Evolutionary conservation across 176 grass and related monocot species (phyloP).

Genomic region (Aegilops speltoides): DNA sequence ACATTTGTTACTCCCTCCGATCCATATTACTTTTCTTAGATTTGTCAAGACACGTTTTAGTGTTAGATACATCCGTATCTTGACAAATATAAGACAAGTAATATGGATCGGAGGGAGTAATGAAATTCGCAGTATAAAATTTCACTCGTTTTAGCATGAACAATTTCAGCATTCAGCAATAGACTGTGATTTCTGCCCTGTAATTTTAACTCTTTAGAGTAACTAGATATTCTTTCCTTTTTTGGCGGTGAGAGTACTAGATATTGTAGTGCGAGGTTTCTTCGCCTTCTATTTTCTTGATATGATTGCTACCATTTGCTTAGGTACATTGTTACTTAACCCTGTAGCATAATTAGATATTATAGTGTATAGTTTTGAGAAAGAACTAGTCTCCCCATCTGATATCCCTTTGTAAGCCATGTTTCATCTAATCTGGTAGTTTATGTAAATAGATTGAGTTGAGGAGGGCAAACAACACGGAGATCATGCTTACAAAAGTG

Average conservation of each 20-base stretch:
- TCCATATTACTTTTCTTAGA: no score
- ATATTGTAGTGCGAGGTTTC: constrained; percentile 2
- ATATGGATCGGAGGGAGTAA: background rate
- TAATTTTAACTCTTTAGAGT: constrained; percentile 2
- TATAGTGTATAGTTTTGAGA: constrained; percentile 12
- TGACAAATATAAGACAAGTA: no score
- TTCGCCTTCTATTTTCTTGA: background rate
- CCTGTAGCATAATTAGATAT: background rate
- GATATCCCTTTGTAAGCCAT: constrained; percentile 1
- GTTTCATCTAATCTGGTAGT: constrained; percentile 16
- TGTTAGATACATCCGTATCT: no score
- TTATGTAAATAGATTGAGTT: constrained; percentile 75
- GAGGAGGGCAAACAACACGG: constrained; percentile 94
- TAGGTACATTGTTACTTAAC: background rate
- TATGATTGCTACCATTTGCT: background rate
- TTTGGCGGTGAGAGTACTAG: background rate
- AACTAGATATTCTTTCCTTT: background rate
- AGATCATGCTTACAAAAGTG: constrained; percentile 98
- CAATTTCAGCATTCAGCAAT: background rate
- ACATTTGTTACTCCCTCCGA: background rate
- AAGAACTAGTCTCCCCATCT: background rate
- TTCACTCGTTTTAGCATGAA: background rate
- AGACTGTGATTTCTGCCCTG: background rate
- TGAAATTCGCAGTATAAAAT: background rate
- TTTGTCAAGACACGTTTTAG: no score